These are phyloP conservation scores for Epichloe baconii DNA, from an alignment of 2,329 filamentous ascomycete genomes.

Conservation along the genomic window DNA sequence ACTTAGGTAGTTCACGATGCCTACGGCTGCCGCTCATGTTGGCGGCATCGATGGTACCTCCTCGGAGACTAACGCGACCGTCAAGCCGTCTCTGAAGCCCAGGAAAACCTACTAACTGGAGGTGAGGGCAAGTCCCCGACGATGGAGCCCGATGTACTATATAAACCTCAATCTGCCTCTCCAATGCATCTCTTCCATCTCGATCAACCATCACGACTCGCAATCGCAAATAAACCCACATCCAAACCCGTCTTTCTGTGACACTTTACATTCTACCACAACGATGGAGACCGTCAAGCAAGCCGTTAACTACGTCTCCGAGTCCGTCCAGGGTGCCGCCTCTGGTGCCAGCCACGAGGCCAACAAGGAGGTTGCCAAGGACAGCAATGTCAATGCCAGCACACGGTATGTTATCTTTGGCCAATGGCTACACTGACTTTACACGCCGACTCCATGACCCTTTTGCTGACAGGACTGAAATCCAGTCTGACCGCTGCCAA, in stretches of 20 bases:
- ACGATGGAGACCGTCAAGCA: conserved; percentile 43
- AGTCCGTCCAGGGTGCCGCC: conserved; percentile 46
- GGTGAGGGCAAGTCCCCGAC: background rate
- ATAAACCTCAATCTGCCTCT: background rate
- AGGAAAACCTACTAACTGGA: too few relatives aligned
- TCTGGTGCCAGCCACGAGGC: conserved; percentile 51
- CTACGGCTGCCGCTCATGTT: background rate
- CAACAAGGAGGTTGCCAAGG: conserved; percentile 59
- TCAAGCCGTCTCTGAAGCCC: too few relatives aligned
- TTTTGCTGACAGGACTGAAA: background rate
- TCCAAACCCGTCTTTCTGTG: conserved; percentile 1
- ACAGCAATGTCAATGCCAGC: conserved; percentile 35
- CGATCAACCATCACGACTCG: conserved; percentile 8
- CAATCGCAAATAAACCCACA: conserved; percentile 5
- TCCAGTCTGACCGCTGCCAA: conserved; percentile 31
- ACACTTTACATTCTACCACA: conserved; percentile 8
- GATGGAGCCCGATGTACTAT: background rate
- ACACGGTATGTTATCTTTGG: conserved; percentile 34
- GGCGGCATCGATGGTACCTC: background rate
- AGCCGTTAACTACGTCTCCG: conserved; percentile 56
- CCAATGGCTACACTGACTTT: background rate
- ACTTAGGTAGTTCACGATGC: background rate
- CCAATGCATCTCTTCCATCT: background rate
- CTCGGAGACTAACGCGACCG: too few relatives aligned
- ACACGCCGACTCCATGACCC: background rate